A percentile compares a stretch with the other conserved stretches of the same genome.
phyloP scores from a whole-genome alignment of 2,329 filamentous ascomycete species.

The Aspergillus sp. region DNA sequence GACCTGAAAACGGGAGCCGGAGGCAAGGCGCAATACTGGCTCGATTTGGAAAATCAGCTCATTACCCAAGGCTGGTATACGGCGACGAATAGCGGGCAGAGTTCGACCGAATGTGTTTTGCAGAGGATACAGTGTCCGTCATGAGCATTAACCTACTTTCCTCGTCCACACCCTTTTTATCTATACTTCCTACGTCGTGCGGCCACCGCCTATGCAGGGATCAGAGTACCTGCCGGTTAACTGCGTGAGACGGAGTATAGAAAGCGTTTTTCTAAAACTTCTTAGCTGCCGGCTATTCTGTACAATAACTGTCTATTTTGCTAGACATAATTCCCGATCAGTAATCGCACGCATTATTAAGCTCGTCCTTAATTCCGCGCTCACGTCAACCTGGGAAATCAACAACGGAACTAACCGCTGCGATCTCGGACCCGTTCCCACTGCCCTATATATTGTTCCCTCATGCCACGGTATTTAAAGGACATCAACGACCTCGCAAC shows the following conservation, averaged over 20 bases:
- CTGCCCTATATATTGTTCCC: neutral
- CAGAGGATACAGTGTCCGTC: slow-evolving; percentile 4
- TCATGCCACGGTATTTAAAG: too few relatives aligned
- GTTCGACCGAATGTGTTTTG: slow-evolving; percentile 26
- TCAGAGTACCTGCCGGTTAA: too few relatives aligned
- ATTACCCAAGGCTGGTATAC: slow-evolving; percentile 62
- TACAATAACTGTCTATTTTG: too few relatives aligned
- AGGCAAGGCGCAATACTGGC: slow-evolving; percentile 63
- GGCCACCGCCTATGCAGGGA: too few relatives aligned
- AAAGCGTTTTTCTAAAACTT: too few relatives aligned
- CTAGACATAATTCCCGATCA: too few relatives aligned
- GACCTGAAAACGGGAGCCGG: slow-evolving; percentile 62
- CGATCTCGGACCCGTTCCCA: neutral
- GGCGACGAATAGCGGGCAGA: slow-evolving; percentile 28
- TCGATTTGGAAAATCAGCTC: slow-evolving; percentile 52
- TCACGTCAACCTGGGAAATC: neutral
- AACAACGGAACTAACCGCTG: neutral
- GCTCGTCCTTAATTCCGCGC: neutral
- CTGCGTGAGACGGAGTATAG: too few relatives aligned
- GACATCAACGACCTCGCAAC: neutral
- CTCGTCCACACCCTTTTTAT: too few relatives aligned
- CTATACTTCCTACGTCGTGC: too few relatives aligned
- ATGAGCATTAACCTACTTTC: too few relatives aligned
- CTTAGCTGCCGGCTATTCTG: too few relatives aligned
- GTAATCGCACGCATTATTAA: neutral